Percentiles rank a stretch among this genome's conserved stretches.
These are phyloP conservation scores for Hyphopichia wangnamkhiaoensis DNA, from an alignment of 1,139 yeast species.

Conservation along the genomic window DNA sequence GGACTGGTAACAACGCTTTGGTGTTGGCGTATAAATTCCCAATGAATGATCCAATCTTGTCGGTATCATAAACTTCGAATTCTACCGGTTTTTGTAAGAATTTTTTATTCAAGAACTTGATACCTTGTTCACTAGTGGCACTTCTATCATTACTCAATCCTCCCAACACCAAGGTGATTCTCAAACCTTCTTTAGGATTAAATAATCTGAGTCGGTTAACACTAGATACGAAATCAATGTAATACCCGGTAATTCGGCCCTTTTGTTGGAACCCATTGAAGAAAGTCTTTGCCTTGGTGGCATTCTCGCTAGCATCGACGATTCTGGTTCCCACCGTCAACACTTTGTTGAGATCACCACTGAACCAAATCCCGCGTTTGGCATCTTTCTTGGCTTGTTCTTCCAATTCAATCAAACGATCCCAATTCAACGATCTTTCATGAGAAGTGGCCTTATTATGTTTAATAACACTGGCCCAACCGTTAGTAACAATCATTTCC, in stretches of 20 bases:
- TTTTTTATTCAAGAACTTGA: slow-evolving; percentile 54
- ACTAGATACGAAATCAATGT: slow-evolving; percentile 69
- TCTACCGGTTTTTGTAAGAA: slow-evolving; percentile 73
- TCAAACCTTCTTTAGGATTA: slow-evolving; percentile 72
- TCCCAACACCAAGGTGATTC: slow-evolving; percentile 71
- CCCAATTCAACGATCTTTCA: slow-evolving; percentile 79
- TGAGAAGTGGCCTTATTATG: slow-evolving; percentile 71
- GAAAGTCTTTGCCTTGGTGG: slow-evolving; percentile 72
- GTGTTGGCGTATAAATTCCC: slow-evolving; percentile 65
- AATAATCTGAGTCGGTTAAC: slow-evolving; percentile 67
- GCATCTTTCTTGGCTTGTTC: slow-evolving; percentile 52
- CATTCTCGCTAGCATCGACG: slow-evolving; percentile 79
- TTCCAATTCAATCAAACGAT: slow-evolving; percentile 70
- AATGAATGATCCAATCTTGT: slow-evolving; percentile 79
- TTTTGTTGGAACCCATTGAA: slow-evolving; percentile 69
- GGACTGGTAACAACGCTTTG: slow-evolving; percentile 55
- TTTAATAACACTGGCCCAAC: slow-evolving; percentile 76
- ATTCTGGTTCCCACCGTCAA: slow-evolving; percentile 55
- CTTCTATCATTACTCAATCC: slow-evolving; percentile 61
- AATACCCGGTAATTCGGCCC: slow-evolving; percentile 55
- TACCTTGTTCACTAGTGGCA: slow-evolving; percentile 51
- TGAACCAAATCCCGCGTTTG: slow-evolving; percentile 60
- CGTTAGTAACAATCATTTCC: slow-evolving; percentile 60
- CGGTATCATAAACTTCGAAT: slow-evolving; percentile 67
- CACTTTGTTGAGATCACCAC: slow-evolving; percentile 50